Conservation (phyloP, 2,329 filamentous ascomycete species). For the Colletotrichum lindemuthianum region DNA sequence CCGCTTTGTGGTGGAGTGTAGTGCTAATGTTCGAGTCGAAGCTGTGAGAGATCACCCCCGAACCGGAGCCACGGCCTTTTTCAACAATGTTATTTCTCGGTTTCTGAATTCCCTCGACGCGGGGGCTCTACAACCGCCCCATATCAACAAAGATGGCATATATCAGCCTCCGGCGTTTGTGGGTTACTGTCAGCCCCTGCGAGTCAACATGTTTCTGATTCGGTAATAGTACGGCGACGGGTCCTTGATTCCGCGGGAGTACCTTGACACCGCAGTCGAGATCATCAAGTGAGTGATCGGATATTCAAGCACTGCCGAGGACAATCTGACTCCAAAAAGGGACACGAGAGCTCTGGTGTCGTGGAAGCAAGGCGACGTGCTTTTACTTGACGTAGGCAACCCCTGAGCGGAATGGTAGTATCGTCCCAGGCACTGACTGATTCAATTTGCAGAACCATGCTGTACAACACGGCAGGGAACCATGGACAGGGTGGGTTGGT, state of each 20-base stretch:
- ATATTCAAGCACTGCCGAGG: neutral
- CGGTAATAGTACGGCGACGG: constrained; percentile 39
- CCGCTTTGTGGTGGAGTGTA: neutral
- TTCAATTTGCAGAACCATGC: constrained; percentile 37
- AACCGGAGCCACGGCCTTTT: constrained; percentile 38
- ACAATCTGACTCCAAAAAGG: neutral
- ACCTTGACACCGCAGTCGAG: constrained; percentile 40
- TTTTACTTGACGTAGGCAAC: constrained; percentile 39
- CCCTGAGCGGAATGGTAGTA: neutral
- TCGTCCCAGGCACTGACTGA: neutral
- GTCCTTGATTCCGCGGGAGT: constrained; percentile 39
- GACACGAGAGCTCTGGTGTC: constrained; percentile 35
- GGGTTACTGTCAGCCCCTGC: neutral
- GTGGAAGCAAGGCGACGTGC: constrained; percentile 39
- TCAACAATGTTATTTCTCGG: constrained; percentile 41
- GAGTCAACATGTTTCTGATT: neutral
- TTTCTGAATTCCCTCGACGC: constrained; percentile 38
- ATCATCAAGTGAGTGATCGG: constrained; percentile 35
- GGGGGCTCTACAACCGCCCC: constrained; percentile 37
- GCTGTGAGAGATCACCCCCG: constrained; percentile 38
- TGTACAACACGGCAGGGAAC: constrained; percentile 41
- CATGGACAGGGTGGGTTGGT: constrained; percentile 38
- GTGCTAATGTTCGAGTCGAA: neutral
- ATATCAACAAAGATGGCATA: constrained; percentile 35
- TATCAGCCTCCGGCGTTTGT: constrained; percentile 40